Percentiles rank a stretch among this genome's conserved stretches.
Conservation (phyloP, 257 asterid species). For the Solanum rostratum region DNA sequence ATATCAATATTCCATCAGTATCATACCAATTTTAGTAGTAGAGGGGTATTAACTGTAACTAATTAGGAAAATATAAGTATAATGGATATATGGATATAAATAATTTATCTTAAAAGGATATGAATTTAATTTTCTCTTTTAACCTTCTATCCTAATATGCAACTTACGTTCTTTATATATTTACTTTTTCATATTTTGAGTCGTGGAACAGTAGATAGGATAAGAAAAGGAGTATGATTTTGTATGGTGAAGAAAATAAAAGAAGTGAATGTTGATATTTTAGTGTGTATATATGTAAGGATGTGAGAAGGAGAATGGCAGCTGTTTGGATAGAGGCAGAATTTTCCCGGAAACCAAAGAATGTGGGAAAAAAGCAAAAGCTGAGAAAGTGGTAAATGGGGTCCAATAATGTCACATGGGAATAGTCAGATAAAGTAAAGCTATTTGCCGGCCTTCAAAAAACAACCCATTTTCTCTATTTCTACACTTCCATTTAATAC, state of each 20-base stretch:
- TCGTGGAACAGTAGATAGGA: neutral
- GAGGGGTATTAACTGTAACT: too few species aligned
- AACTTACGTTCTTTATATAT: too few species aligned
- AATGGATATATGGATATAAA: too few species aligned
- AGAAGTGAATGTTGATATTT: neutral
- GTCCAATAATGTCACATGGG: neutral
- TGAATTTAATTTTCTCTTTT: too few species aligned
- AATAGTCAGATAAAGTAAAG: neutral
- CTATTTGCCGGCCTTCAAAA: neutral
- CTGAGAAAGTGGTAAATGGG: slow-evolving; percentile 6
- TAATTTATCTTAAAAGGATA: too few species aligned
- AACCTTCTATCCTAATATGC: too few species aligned
- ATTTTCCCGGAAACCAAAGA: slow-evolving; percentile 37
- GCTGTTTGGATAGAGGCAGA: neutral
- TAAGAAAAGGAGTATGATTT: neutral
- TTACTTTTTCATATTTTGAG: too few species aligned
- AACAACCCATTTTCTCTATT: too few species aligned
- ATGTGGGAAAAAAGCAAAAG: slow-evolving; percentile 20
- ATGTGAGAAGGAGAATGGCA: neutral
- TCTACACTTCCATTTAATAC: neutral
- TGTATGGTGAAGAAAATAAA: neutral
- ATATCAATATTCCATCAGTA: too few species aligned
- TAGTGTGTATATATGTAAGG: neutral
- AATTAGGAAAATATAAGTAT: too few species aligned
- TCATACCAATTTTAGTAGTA: too few species aligned